These are phyloP conservation scores for Malassezia slooffiae DNA, from an alignment of 1,284 basidiomycete genomes.

Conservation along the genomic window DNA sequence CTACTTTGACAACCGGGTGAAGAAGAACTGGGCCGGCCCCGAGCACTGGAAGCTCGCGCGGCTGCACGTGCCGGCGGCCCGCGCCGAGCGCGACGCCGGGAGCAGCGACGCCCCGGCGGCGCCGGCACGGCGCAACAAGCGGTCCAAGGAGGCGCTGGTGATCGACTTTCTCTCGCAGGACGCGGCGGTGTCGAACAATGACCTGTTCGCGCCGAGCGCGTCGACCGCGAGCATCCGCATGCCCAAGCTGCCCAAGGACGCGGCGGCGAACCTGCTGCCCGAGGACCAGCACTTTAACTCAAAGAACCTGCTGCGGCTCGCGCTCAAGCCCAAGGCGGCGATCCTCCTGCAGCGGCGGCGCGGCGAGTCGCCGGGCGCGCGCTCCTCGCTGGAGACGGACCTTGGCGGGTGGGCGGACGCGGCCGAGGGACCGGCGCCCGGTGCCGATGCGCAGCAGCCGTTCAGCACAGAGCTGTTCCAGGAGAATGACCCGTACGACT, in stretches of 20 bases:
- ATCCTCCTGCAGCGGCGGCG: slow-evolving; percentile 57
- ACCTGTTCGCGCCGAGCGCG: slow-evolving; percentile 58
- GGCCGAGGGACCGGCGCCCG: slow-evolving; percentile 49
- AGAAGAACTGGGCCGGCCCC: slow-evolving; percentile 95
- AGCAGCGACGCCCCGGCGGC: background rate
- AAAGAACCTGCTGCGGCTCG: slow-evolving; percentile 74
- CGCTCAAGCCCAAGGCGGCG: slow-evolving; percentile 61
- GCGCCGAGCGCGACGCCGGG: background rate
- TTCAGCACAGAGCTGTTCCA: slow-evolving; percentile 97
- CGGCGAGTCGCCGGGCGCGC: slow-evolving; percentile 48
- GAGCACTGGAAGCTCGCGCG: slow-evolving; percentile 83
- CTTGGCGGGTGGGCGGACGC: slow-evolving; percentile 20
- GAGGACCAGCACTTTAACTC: slow-evolving; percentile 97
- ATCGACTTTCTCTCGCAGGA: slow-evolving; percentile 71
- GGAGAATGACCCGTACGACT: slow-evolving; percentile 58
- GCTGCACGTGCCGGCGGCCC: slow-evolving; percentile 5
- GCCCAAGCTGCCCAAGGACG: slow-evolving; percentile 45
- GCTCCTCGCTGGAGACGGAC: slow-evolving; percentile 11
- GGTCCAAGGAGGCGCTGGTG: slow-evolving; percentile 61
- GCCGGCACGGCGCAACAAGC: background rate
- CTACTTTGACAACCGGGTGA: slow-evolving; percentile 79
- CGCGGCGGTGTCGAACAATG: slow-evolving; percentile 56
- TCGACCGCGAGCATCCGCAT: slow-evolving; percentile 44
- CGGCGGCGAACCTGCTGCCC: slow-evolving; percentile 63
- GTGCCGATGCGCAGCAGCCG: background rate